A percentile compares a stretch with the other conserved stretches of the same genome.
Conservation (phyloP, 768 basidiomycete genomes). For the Lentinula lateritia region DNA sequence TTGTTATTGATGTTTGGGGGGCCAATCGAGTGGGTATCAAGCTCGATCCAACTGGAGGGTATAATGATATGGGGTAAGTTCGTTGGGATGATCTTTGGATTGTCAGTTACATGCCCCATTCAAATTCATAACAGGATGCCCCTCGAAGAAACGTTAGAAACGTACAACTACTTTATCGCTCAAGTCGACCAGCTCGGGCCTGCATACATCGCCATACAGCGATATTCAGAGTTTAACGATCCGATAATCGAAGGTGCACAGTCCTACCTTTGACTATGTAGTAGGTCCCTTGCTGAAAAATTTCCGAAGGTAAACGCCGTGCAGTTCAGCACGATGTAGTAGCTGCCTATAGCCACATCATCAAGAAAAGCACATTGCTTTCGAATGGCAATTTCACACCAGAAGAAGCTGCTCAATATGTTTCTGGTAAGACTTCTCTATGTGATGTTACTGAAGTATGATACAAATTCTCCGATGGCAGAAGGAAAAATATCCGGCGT, state of each 20-base stretch:
- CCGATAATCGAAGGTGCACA: not conserved
- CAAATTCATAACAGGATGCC: conserved; percentile 27
- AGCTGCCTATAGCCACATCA: conserved; percentile 16
- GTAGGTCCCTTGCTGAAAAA: not conserved
- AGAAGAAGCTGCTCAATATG: conserved; percentile 12
- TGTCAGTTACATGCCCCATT: not conserved
- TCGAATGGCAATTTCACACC: conserved; percentile 20
- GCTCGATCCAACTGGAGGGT: conserved; percentile 16
- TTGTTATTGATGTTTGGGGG: conserved; percentile 26
- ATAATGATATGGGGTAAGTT: conserved; percentile 25
- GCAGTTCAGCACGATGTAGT: conserved; percentile 23
- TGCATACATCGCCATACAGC: not conserved
- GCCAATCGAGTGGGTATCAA: conserved; percentile 20
- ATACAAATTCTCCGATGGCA: no score
- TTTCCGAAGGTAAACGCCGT: conserved; percentile 8
- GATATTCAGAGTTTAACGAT: not conserved
- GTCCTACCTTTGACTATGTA: not conserved
- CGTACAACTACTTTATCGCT: conserved; percentile 33
- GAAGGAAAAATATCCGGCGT: no score
- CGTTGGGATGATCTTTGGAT: not conserved
- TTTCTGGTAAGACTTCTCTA: no score
- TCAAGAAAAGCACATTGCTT: conserved; percentile 17
- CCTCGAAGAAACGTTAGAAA: conserved; percentile 36
- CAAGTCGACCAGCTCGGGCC: conserved; percentile 32
- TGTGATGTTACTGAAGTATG: no score